These are phyloP conservation scores for Senecio squalidus DNA, from an alignment of 140 eudicot species.

Conservation along the genomic window DNA sequence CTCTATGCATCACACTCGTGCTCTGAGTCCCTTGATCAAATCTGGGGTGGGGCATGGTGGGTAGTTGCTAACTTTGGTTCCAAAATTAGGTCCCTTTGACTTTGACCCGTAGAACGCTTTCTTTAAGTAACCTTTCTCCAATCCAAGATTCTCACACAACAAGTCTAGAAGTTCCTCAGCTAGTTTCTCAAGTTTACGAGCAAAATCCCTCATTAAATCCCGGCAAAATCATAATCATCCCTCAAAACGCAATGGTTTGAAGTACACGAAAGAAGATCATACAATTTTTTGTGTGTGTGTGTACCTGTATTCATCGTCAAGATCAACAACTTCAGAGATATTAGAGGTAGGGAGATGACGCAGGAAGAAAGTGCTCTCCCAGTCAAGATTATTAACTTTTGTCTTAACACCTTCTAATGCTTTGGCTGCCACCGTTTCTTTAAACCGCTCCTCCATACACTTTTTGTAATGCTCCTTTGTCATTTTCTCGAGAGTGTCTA, in stretches of 20 bases:
- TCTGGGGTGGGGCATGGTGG: conserved; percentile 85
- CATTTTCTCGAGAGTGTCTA: conserved; percentile 52
- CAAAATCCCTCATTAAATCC: conserved; percentile 69
- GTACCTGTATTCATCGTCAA: conserved; percentile 50
- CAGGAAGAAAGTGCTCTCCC: conserved; percentile 67
- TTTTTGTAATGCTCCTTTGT: conserved; percentile 59
- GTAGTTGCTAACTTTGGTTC: conserved; percentile 83
- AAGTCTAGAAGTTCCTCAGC: conserved; percentile 68
- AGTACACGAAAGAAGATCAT: not conserved
- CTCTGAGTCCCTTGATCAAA: conserved; percentile 75
- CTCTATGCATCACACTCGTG: conserved; percentile 78
- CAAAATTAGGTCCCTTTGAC: conserved; percentile 70
- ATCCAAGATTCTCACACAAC: conserved; percentile 76
- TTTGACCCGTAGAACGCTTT: conserved; percentile 61
- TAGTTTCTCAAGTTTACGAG: conserved; percentile 47
- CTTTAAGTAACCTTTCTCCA: conserved; percentile 75
- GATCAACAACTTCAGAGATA: conserved; percentile 46
- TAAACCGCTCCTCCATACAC: conserved; percentile 56
- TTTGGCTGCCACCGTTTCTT: conserved; percentile 57
- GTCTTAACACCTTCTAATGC: conserved; percentile 47
- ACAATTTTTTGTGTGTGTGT: not conserved
- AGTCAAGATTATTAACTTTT: conserved; percentile 46
- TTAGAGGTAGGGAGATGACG: conserved; percentile 56
- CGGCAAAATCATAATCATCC: conserved; percentile 29
- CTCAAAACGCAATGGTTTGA: not conserved